Evolutionary conservation across 2,329 filamentous ascomycete species (phyloP), one percentile per base, ranked within the genome.

Genomic region (Colletotrichum spinosum): DNA sequence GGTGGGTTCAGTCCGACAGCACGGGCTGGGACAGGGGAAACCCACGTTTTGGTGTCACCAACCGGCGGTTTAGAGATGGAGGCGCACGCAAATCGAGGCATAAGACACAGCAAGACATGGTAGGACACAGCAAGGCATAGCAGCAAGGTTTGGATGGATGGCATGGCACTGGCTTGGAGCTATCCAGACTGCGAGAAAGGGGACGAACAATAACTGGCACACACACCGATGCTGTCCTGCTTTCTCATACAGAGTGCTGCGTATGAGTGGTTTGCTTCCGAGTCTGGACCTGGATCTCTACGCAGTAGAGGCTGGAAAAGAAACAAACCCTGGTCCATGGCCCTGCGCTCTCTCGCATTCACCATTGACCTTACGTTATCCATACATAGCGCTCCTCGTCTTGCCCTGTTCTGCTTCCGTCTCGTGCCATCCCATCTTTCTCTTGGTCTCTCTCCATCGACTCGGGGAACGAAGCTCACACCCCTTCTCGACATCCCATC

Each of bases 61-160:
- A 57, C 56, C 56, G 46, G 46, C 38, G 46, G 55, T 58, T 57
- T 58, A 42, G 55, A 38, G 46, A 44, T 58, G 41, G 55, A 38
- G 37, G 34, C 25, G 55, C 55, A 58, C 33, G 54, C 44, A 57
- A 57, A 15, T 42, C 11, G 25, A 25, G 25, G 25, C 25, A 25
- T 7, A 5, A 25, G 25, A 5, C 25, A 25, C 3, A 4, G 25
- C 25, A 25, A 5, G 25, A 5, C 25, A 25, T 5, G 4, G 25
- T 4, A 25, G 4, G 25, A 25, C 25, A 25, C 4, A 25, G 25
- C 25, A 25, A 25, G 25, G 4, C 25, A 25, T 25, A 5, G 25
- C 25, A 25, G 25, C 25, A 25, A 1, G 25, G 25, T 25, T 4
- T 25, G 25, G 25, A 25, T 25, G 25, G 25, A 25, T 25, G 25